Base-by-base conservation (phyloP, 2,329 filamentous ascomycete species). In the Botrytis cinerea region DNA sequence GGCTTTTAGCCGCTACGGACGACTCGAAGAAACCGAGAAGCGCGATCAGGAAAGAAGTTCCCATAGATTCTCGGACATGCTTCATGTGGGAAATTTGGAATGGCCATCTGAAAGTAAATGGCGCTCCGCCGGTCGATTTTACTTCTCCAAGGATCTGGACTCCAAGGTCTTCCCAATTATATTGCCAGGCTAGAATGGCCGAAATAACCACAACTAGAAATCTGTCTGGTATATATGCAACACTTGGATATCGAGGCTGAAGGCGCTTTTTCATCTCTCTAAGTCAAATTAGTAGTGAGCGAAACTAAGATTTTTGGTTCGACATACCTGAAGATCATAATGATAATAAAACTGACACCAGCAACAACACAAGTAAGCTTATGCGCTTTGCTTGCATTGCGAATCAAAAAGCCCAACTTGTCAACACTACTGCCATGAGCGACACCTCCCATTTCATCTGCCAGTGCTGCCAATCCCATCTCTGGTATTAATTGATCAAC, bases 11-110 rank as follows among this genome's bases (percentile, higher is more conserved):
- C 1, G 96, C 96, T 20, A 99, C 94, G 0, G 94, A 97, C 4
- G 94, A 97, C 82, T 99, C 96, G 79, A 99, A 99, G 83, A 99
- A 99, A n/a, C 96, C 96, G 0, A 99, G 90, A 38, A 99, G 86
- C 0, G 95, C 94, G 76, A 99, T 97, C 71, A 98, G 86, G 80
- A 99, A 97, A 0, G 94, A 92, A 0, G 96, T 98, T 70, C 93
- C 91, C 87, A 98, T 92, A 54, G 94, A 92, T 75, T 94, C 92
- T 35, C 92, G 91, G 71, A 97, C 93, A 80, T 98, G 92, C 38
- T 89, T 87, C 86, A 98, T 90, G 78, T 97, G 89, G 8, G 89
- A 86, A 2, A 89, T 84, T 76, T 91, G 89, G 79, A 98, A 96
- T 0, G 96, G 95, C 87, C 95, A 98, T 75, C 92, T 90, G 77